These are phyloP conservation scores for Xylaria scruposa DNA, from an alignment of 495 filamentous ascomycete genomes.

Conservation along the genomic window DNA sequence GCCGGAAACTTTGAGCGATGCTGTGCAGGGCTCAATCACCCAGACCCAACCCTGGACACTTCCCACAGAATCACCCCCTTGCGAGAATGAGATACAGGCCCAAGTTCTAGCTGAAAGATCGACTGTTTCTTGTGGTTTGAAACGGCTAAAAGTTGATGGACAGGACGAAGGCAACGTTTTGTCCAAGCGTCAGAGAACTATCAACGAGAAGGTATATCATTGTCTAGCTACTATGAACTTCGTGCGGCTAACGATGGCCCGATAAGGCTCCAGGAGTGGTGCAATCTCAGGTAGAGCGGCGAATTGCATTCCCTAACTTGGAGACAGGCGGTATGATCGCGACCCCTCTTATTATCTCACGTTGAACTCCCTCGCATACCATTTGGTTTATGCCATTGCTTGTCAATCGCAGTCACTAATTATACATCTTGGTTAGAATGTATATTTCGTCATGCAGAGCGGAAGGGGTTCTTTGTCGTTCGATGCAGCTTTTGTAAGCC, in stretches of 20 bases:
- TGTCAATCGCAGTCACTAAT: background rate
- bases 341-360: background rate
- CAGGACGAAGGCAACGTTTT: slow-evolving; percentile 14
- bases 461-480: slow-evolving; percentile 37
- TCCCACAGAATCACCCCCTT: background rate
- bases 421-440: slow-evolving; percentile 31
- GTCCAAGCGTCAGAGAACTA: slow-evolving; percentile 31
- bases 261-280: background rate
- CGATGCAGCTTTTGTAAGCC: slow-evolving; percentile 35
- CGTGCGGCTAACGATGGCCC: background rate
- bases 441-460: slow-evolving; percentile 39
- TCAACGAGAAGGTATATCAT: slow-evolving; percentile 29
- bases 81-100: slow-evolving; percentile 29
- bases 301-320: slow-evolving; percentile 24
- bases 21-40: background rate
- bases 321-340: slow-evolving; percentile 8
- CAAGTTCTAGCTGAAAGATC: slow-evolving; percentile 30
- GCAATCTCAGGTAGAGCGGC: slow-evolving; percentile 3
- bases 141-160: slow-evolving; percentile 26
- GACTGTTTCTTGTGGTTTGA: slow-evolving; percentile 11
- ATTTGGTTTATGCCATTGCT: background rate
- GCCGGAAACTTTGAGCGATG: background rate
- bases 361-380: no score
- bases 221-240: background rate
- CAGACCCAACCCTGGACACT: background rate